Percentiles rank a stretch among this genome's conserved stretches.
Conservation (phyloP, 352 stramenopile species). For the Phytophthora boehmeriae region DNA sequence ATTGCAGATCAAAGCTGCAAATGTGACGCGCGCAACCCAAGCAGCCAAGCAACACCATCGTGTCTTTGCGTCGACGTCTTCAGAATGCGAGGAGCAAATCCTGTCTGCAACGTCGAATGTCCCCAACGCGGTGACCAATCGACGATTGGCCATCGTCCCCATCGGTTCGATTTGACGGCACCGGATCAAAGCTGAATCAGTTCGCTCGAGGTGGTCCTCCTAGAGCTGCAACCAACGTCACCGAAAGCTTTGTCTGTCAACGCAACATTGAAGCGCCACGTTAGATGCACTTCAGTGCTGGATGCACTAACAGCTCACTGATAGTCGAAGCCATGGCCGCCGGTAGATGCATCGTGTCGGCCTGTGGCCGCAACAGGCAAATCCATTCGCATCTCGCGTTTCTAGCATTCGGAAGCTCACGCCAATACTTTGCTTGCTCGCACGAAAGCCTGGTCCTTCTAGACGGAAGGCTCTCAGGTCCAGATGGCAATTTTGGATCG, state of each 20-base stretch:
- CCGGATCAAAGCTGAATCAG: too few relatives aligned
- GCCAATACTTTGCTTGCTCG: not conserved
- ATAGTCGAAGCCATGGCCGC: not conserved
- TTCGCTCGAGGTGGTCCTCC: not conserved
- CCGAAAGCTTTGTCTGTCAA: too few relatives aligned
- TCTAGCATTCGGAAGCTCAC: not conserved
- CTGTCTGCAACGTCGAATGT: conserved; percentile 14
- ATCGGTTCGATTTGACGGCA: conserved; percentile 11
- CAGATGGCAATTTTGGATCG: too few relatives aligned
- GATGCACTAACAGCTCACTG: not conserved
- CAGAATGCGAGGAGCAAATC: conserved; percentile 15
- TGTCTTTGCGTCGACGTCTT: conserved; percentile 22
- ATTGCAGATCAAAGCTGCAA: not conserved
- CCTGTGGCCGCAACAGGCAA: not conserved
- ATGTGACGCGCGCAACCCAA: conserved; percentile 1
- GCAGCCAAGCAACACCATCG: conserved; percentile 13
- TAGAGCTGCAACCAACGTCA: too few relatives aligned
- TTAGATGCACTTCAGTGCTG: not conserved
- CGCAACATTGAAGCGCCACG: too few relatives aligned
- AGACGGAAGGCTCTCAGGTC: too few relatives aligned
- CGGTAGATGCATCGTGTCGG: not conserved
- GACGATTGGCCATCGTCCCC: too few relatives aligned
- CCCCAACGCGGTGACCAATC: conserved; percentile 11
- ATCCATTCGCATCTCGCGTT: not conserved
- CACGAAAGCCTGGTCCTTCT: not conserved